Evolutionary conservation across 1,139 yeast genomes (phyloP).

Genomic region (Meyerozyma guilliermondii): DNA sequence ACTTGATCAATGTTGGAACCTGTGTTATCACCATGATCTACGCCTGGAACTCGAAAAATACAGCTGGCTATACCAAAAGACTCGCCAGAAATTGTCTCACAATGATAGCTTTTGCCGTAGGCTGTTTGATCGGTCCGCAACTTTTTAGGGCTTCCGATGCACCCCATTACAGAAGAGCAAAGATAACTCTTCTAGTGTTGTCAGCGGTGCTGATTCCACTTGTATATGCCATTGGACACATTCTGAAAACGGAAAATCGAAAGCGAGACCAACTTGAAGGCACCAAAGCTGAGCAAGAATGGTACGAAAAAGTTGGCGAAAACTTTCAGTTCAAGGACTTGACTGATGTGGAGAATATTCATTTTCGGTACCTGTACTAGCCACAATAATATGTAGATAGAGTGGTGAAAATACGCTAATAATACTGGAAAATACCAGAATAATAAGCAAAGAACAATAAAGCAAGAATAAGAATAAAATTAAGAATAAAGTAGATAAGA

Average conservation of each 20-base stretch:
- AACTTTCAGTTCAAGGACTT: slow-evolving; percentile 28
- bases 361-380: slow-evolving; percentile 28
- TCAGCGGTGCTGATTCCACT: slow-evolving; percentile 29
- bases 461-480: no score
- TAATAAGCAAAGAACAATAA: no score
- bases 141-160: slow-evolving; percentile 25
- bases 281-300: slow-evolving; percentile 6
- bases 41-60: slow-evolving; percentile 14
- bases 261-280: slow-evolving; percentile 15
- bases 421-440: no score
- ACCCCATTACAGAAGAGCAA: slow-evolving; percentile 32
- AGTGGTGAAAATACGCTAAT: no score
- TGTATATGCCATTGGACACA: slow-evolving; percentile 20
- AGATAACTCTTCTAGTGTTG: slow-evolving; percentile 27
- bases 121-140: slow-evolving; percentile 37
- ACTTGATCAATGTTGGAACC: slow-evolving; percentile 25
- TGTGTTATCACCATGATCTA: slow-evolving; percentile 15
- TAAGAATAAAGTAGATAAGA: no score
- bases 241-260: slow-evolving; percentile 22
- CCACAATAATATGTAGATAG: no score
- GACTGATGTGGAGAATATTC: slow-evolving; percentile 31
- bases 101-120: slow-evolving; percentile 31
- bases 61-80: slow-evolving; percentile 15
- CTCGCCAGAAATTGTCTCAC: slow-evolving; percentile 13
- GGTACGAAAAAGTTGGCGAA: slow-evolving; percentile 12